Evolutionary conservation across 352 stramenopile species (phyloP).

Genomic region (Elongisporangium anandrum): DNA sequence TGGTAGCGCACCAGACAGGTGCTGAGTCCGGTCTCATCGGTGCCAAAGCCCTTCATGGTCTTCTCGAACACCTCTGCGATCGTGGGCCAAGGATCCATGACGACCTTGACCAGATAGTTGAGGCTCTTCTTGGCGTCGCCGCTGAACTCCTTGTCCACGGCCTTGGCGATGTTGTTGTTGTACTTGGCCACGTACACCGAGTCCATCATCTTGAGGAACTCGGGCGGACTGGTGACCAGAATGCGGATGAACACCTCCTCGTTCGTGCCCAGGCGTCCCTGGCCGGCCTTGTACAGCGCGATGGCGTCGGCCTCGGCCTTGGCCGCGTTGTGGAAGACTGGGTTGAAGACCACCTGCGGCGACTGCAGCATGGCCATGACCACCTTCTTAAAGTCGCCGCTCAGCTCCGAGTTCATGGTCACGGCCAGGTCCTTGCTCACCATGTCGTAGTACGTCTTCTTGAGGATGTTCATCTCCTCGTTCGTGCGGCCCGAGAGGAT

Average conservation of each 20-base stretch:
- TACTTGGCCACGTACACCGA: slow-evolving; percentile 73
- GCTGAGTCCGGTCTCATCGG: slow-evolving; percentile 52
- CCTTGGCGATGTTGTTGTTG: slow-evolving; percentile 74
- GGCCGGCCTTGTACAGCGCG: slow-evolving; percentile 71
- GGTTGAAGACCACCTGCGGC: slow-evolving; percentile 45
- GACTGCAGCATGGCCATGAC: slow-evolving; percentile 68
- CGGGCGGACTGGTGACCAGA: slow-evolving; percentile 46
- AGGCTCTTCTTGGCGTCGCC: slow-evolving; percentile 71
- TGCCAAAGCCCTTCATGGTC: slow-evolving; percentile 71
- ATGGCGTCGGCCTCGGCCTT: slow-evolving; percentile 63
- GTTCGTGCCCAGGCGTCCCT: slow-evolving; percentile 69
- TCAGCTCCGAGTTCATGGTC: slow-evolving; percentile 60
- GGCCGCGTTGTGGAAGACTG: slow-evolving; percentile 50
- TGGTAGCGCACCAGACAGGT: slow-evolving; percentile 60
- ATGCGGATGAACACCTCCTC: slow-evolving; percentile 68
- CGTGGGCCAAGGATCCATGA: slow-evolving; percentile 56
- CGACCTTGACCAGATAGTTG: slow-evolving; percentile 45
- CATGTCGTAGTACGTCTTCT: slow-evolving; percentile 70
- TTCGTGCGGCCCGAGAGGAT: slow-evolving; percentile 68
- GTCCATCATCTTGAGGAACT: slow-evolving; percentile 68
- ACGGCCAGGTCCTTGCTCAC: slow-evolving; percentile 67
- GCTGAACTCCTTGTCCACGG: slow-evolving; percentile 80
- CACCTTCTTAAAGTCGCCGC: slow-evolving; percentile 71
- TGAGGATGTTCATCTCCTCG: slow-evolving; percentile 78
- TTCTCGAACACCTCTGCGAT: slow-evolving; percentile 71